Evolutionary conservation across 768 basidiomycete genomes (phyloP).

Genomic region (Lyophyllum atratum): DNA sequence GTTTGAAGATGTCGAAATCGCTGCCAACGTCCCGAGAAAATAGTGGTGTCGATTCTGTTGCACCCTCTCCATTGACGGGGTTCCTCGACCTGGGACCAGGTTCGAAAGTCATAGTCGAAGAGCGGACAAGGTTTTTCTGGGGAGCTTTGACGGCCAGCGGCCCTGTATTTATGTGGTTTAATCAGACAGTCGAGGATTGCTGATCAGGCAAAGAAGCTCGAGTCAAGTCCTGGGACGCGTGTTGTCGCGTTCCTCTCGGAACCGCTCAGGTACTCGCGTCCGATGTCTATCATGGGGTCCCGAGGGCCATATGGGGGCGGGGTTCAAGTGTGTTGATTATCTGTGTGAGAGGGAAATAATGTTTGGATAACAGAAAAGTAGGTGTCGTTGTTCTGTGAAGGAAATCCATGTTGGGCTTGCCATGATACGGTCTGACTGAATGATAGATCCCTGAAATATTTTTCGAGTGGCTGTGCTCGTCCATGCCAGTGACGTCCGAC

Average conservation of each 20-base stretch:
- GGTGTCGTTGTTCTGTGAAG: neutral
- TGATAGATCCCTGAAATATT: no score
- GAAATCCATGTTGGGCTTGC: neutral
- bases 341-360: neutral
- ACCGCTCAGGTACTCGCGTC: neutral
- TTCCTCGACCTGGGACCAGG: neutral
- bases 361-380: no score
- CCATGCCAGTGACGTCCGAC: no score
- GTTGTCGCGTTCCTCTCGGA: neutral
- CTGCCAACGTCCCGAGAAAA: neutral
- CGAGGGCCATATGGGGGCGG: neutral
- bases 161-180: neutral
- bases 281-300: neutral
- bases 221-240: neutral
- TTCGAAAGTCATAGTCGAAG: neutral
- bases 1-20: neutral
- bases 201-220: neutral
- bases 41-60: neutral
- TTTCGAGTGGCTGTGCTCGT: no score
- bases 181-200: neutral
- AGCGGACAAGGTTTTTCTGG: neutral
- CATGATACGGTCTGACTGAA: no score
- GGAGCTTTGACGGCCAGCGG: neutral
- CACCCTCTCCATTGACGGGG: conserved; percentile 2
- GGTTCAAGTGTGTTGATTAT: neutral